Conservation (phyloP, 2,329 filamentous ascomycete genomes). For the Microsporum ferrugineum region DNA sequence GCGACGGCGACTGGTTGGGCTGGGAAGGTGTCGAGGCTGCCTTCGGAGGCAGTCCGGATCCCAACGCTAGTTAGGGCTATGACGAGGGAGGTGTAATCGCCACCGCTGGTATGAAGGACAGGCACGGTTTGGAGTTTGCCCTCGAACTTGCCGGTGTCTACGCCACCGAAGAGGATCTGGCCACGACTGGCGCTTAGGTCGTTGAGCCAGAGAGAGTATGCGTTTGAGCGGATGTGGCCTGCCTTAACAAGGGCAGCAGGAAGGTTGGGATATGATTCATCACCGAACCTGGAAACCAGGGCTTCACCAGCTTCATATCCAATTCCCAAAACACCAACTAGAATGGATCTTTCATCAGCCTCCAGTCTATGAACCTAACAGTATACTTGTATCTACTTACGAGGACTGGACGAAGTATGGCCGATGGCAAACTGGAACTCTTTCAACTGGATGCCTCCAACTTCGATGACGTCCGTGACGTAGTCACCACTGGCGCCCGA, state of each 20-base stretch:
- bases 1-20: conserved; percentile 47
- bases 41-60: conserved; percentile 24
- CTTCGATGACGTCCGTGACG: conserved; percentile 56
- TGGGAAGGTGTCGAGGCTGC: conserved; percentile 8
- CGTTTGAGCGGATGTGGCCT: conserved; percentile 52
- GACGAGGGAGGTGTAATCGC: conserved; percentile 51
- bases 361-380: background rate
- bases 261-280: conserved; percentile 54
- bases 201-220: conserved; percentile 66
- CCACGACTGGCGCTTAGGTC: conserved; percentile 56
- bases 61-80: conserved; percentile 54
- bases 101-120: conserved; percentile 43
- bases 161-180: conserved; percentile 62
- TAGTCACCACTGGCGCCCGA: conserved; percentile 70
- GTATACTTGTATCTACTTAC: conserved; percentile 1
- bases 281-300: conserved; percentile 45
- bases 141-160: conserved; percentile 54
- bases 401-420: conserved; percentile 41
- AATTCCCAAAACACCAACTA: conserved; percentile 71
- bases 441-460: conserved; percentile 41
- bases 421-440: conserved; percentile 51
- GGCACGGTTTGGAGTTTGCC: conserved; percentile 57
- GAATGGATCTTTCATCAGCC: conserved; percentile 5
- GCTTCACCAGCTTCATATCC: conserved; percentile 74
- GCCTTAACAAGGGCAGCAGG: conserved; percentile 52